These are phyloP conservation scores for Peltaster fructicola DNA, from an alignment of 2,329 filamentous ascomycete genomes.

Conservation along the genomic window DNA sequence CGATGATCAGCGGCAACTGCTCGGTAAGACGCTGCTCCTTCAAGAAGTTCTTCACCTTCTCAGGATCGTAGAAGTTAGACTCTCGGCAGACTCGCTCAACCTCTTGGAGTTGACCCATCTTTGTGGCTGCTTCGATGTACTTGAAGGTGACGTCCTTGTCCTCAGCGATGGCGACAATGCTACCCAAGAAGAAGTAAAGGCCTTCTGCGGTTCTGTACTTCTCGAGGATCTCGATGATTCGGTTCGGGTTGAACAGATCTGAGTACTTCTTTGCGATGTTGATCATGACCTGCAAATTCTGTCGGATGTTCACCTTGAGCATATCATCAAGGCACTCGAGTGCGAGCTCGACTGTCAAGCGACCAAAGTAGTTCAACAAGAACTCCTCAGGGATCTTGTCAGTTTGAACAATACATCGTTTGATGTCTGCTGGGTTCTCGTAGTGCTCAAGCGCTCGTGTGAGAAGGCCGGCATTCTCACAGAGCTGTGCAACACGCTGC, in stretches of 20 bases:
- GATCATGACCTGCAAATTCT: slow-evolving; percentile 87
- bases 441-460: slow-evolving; percentile 72
- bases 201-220: slow-evolving; percentile 96
- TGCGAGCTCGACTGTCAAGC: slow-evolving; percentile 86
- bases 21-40: slow-evolving; percentile 89
- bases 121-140: slow-evolving; percentile 93
- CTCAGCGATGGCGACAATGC: slow-evolving; percentile 91
- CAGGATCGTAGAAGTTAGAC: slow-evolving; percentile 67
- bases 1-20: slow-evolving; percentile 90
- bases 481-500: slow-evolving; percentile 69
- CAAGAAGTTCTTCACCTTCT: slow-evolving; percentile 98
- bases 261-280: slow-evolving; percentile 97
- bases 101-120: slow-evolving; percentile 83
- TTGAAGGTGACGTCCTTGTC: slow-evolving; percentile 96
- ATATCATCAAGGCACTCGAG: slow-evolving; percentile 89
- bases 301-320: slow-evolving; percentile 90
- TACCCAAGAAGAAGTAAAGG: slow-evolving; percentile 94
- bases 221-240: slow-evolving; percentile 83
- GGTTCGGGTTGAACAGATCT: slow-evolving; percentile 73
- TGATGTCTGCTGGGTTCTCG: slow-evolving; percentile 75
- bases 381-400: slow-evolving; percentile 83
- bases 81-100: slow-evolving; percentile 96
- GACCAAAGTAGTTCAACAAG: slow-evolving; percentile 82
- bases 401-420: slow-evolving; percentile 72
- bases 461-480: slow-evolving; percentile 73